These are phyloP conservation scores for Penicillium psychrosexuale DNA, from an alignment of 2,329 filamentous ascomycete genomes.

Conservation along the genomic window DNA sequence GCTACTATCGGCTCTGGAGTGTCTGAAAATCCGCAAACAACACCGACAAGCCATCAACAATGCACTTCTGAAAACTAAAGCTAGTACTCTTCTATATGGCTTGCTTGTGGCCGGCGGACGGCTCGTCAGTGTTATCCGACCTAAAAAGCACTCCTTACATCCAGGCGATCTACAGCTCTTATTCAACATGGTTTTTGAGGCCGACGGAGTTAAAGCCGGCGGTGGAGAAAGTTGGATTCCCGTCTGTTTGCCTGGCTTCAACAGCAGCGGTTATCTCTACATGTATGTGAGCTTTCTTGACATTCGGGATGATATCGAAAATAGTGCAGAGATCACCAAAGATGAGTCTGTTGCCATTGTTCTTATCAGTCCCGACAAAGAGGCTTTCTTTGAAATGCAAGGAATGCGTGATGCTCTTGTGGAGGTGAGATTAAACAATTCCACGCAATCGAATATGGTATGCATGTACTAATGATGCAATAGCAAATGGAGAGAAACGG, in stretches of 20 bases:
- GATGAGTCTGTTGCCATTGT: constrained; percentile 83
- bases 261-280: constrained; percentile 93
- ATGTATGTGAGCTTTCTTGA: constrained; percentile 99
- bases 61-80: constrained; percentile 73
- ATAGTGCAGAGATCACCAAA: constrained; percentile 42
- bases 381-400: constrained; percentile 87
- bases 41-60: constrained; percentile 85
- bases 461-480: constrained; percentile 25
- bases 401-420: constrained; percentile 63
- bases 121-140: constrained; percentile 90
- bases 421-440: constrained; percentile 40
- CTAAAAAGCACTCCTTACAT: constrained; percentile 91
- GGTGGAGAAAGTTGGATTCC: constrained; percentile 98
- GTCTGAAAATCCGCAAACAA: constrained; percentile 83
- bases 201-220: constrained; percentile 82
- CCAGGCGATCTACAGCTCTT: constrained; percentile 93
- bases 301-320: constrained; percentile 50
- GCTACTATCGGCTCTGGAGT: constrained; percentile 85
- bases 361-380: constrained; percentile 86
- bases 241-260: constrained; percentile 92
- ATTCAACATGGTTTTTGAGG: constrained; percentile 99
- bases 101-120: constrained; percentile 88
- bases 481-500: constrained; percentile 72
- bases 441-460: background rate
- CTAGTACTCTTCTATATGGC: constrained; percentile 81